Percentiles rank a stretch among this genome's conserved stretches.
These are phyloP conservation scores for Sisymbrium altissimum DNA, from an alignment of 345 rosid genomes.

Conservation along the genomic window DNA sequence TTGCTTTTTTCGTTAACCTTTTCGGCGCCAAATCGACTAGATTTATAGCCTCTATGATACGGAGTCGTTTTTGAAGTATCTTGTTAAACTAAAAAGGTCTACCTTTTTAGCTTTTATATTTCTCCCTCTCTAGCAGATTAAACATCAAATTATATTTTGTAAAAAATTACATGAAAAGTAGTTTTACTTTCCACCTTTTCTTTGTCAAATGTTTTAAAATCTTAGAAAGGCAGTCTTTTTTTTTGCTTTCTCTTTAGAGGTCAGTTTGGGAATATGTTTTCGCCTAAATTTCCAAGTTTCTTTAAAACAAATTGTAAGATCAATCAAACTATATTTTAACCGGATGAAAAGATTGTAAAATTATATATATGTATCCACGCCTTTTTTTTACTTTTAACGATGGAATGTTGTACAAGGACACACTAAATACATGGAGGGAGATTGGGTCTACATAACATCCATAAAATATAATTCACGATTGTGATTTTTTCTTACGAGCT, in stretches of 20 bases:
- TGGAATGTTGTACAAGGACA: not conserved
- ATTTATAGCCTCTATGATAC: constrained; percentile 10
- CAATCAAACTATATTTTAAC: not conserved
- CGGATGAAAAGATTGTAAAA: not conserved
- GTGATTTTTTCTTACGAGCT: too few species aligned
- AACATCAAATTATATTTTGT: not conserved
- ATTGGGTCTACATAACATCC: not conserved
- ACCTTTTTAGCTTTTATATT: not conserved
- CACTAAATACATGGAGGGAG: not conserved
- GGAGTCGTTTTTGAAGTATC: not conserved
- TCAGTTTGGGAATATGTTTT: not conserved
- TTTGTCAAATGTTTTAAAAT: not conserved
- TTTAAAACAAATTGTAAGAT: too few species aligned
- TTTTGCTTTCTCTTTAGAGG: not conserved
- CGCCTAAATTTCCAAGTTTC: too few species aligned
- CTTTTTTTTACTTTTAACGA: too few species aligned
- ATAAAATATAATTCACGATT: not conserved
- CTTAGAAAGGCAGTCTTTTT: not conserved
- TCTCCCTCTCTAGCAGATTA: not conserved
- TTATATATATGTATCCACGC: too few species aligned
- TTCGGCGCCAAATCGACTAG: constrained; percentile 18
- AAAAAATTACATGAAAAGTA: not conserved
- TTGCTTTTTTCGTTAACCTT: not conserved
- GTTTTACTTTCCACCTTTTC: not conserved
- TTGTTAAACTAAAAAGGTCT: not conserved